phyloP scores from a whole-genome alignment of 768 basidiomycete species.

The Rhodocollybia butyracea region DNA sequence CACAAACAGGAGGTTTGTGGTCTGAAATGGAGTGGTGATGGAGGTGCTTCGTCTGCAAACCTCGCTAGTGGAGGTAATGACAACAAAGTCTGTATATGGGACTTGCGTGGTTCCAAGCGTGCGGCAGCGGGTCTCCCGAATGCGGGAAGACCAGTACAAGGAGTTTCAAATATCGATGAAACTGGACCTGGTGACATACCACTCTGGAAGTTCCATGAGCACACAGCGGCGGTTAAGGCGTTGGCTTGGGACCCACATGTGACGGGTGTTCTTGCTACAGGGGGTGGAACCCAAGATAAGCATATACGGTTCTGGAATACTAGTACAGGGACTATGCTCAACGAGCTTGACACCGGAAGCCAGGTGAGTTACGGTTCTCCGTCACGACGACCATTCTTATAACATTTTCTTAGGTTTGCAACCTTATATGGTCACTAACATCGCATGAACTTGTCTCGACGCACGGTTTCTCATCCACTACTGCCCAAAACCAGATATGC shows the following conservation, averaged over 20 bases:
- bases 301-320: constrained; percentile 99
- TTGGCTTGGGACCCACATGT: constrained; percentile 98
- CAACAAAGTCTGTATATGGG: constrained; percentile 99
- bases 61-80: constrained; percentile 97
- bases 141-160: constrained; percentile 22
- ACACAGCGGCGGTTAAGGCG: constrained; percentile 96
- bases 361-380: constrained; percentile 58
- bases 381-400: constrained; percentile 9
- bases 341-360: constrained; percentile 90
- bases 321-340: constrained; percentile 77
- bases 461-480: constrained; percentile 92
- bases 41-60: constrained; percentile 39
- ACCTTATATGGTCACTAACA: constrained; percentile 93
- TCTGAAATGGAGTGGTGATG: constrained; percentile 78
- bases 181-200: constrained; percentile 54
- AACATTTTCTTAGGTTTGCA: constrained; percentile 80
- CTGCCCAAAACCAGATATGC: constrained; percentile 94
- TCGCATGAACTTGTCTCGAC: constrained; percentile 98
- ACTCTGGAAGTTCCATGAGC: constrained; percentile 93
- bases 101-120: constrained; percentile 66
- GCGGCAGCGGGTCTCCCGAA: constrained; percentile 25
- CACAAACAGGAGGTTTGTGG: constrained; percentile 96
- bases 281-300: constrained; percentile 98
- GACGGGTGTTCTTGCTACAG: constrained; percentile 85
- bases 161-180: constrained; percentile 21